Evolutionary conservation across 768 basidiomycete species (phyloP), one percentile per base, ranked within the genome.

Genomic region (Tulasnella sp.): DNA sequence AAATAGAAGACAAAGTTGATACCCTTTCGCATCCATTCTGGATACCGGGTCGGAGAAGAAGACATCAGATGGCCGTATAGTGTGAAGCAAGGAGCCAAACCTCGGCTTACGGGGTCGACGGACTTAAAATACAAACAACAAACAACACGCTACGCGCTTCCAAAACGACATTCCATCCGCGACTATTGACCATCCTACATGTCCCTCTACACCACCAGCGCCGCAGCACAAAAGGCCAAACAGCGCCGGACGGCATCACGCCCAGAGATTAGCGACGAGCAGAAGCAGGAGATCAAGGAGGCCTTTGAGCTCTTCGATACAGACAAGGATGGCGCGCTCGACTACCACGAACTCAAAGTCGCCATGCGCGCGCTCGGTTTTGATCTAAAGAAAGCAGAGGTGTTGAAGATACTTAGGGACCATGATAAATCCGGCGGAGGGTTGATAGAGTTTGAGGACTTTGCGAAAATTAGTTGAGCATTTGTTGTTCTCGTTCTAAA

Each of bases 301-400:
- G 96, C 96, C 0, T 99, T 99, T 68, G 95, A 98, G 72, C 84
- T 99, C 56, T 99, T 99, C 70, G 96, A 99, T 74, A 89, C 93
- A 47, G 96, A 99, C 79, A 96, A 97, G 76, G 96, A 99, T 68
- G 90, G 90, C 32, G 83, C 80, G 53, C 77, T 98, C 59, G 96
- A 97, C 74, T 98, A 98, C 73, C 96, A 99, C 74, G 96, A 99
- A 70, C 80, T 98, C 67, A 99, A 98, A 73, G 96, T 99, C 67
- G 93, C 95, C 53, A 94, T 99, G 90, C 81, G 96, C 47, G 96
- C 96, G 1, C 74, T 99, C 61, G 96, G 96, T 1, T 98, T 98
- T 70, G 96, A 98, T 71, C 71, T 96, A 74, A 98, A 98, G 78
- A 99, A 98, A 75, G 91, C 91, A 0, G 96, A 99, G 72, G 94